Evolutionary conservation across 2,329 filamentous ascomycete species (phyloP), one percentile per base, ranked within the genome.

Genomic region (Xylaria sp.): DNA sequence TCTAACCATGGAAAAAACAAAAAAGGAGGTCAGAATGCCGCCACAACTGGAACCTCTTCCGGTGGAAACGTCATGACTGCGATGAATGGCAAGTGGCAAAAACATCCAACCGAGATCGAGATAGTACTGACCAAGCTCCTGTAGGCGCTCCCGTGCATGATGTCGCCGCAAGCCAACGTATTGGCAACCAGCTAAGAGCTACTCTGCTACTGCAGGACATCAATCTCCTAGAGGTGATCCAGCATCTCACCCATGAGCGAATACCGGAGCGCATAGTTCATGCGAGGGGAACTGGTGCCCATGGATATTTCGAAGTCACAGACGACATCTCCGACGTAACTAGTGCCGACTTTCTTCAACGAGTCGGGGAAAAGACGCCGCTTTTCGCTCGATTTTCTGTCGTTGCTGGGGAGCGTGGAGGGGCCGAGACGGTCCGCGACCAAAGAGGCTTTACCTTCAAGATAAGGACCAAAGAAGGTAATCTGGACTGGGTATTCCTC

Each of bases 201-300:
- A 68, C 63, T 2, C 23, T 63, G 10, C 40, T 71, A 11, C 48
- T 71, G 13, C 65, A 71, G 31, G 70, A 71, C 26, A 66, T 68
- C 63, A 66, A 71, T 42, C 59, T 71, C 26, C 33, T 70, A 3
- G 67, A 75, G 36, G 51, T 74, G 17, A 71, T 76, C 23, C 70
- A 73, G 58, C 74, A 76, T 48, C 60, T 76, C 6, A 72, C 71
- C 3, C 73, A 73, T 51, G 73, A 75, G 62, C 72, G 73, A 15
- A 76, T 75, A 23, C 74, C 73, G 0, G 74, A 76, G 57, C 69
- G 74, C 10, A 58, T 71, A 28, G 74, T 76, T 2, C 74, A 76
- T 40, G 73, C 74, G 13, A 64, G 69, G 26, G 74, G 69, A 1
- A 65, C 64, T 13, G 70, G 68, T 7, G 73, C 74, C 1, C 68